phyloP scores from a whole-genome alignment of 495 filamentous ascomycete genomes.

The Chaetomium tenue region DNA sequence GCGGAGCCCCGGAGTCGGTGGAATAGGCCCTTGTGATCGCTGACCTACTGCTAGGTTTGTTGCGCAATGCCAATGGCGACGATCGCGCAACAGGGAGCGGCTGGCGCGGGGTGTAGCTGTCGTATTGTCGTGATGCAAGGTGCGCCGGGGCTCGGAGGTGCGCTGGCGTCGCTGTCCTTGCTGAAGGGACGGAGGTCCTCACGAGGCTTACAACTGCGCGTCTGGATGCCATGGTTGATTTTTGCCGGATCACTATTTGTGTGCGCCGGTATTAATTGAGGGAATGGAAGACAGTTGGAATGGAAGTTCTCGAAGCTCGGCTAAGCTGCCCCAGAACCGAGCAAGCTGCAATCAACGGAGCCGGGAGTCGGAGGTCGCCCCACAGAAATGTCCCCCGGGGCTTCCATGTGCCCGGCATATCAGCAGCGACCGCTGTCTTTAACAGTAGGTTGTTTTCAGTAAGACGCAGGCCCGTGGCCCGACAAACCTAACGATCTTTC shows the following conservation, averaged over 20 bases:
- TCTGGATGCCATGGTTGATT: conserved; percentile 18
- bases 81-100: background rate
- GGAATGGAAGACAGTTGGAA: background rate
- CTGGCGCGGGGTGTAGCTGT: background rate
- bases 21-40: conserved; percentile 19
- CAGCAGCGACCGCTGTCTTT: too few relatives aligned
- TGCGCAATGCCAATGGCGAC: background rate
- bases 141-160: background rate
- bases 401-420: background rate
- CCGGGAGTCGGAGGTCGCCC: background rate
- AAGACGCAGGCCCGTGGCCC: too few relatives aligned
- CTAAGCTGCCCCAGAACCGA: conserved; percentile 10
- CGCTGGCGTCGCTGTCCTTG: conserved; percentile 1
- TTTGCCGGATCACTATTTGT: background rate
- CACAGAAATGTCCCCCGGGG: background rate
- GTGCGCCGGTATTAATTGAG: background rate
- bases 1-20: conserved; percentile 12
- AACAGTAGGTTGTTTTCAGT: too few relatives aligned
- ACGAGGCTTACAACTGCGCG: conserved; percentile 16
- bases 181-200: background rate
- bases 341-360: background rate
- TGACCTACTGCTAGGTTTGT: background rate
- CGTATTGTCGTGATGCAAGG: background rate
- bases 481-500: background rate
- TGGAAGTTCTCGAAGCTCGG: background rate